Evolutionary conservation across 2,329 filamentous ascomycete genomes (phyloP).

Genomic region (Aureobasidium subglaciale): DNA sequence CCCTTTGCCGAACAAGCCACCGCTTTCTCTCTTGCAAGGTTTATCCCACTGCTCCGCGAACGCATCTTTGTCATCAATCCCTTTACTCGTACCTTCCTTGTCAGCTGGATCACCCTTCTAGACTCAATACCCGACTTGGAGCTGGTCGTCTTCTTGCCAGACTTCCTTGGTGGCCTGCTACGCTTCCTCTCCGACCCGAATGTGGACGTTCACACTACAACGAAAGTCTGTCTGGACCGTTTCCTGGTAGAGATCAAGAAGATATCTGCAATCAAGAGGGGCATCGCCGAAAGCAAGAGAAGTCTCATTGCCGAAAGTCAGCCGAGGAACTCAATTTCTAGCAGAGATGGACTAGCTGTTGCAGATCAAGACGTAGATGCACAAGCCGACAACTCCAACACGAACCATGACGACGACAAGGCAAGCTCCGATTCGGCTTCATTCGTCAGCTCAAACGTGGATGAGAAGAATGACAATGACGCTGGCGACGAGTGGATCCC

Average conservation of each 20-base stretch:
- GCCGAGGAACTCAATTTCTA: slow-evolving; percentile 61
- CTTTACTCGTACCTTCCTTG: slow-evolving; percentile 88
- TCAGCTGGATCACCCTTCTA: slow-evolving; percentile 89
- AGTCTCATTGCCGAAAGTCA: slow-evolving; percentile 55
- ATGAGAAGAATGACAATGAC: slow-evolving; percentile 35
- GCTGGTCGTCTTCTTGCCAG: slow-evolving; percentile 83
- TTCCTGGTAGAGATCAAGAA: slow-evolving; percentile 92
- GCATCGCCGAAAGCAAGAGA: slow-evolving; percentile 78
- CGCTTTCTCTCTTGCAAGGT: slow-evolving; percentile 83
- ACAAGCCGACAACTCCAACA: slow-evolving; percentile 37
- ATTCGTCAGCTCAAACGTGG: slow-evolving; percentile 48
- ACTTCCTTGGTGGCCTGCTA: slow-evolving; percentile 82
- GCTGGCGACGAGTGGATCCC: slow-evolving; percentile 93
- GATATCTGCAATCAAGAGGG: slow-evolving; percentile 86
- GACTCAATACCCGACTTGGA: slow-evolving; percentile 97
- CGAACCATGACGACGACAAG: slow-evolving; percentile 46
- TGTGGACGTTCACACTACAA: slow-evolving; percentile 87
- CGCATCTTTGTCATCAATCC: slow-evolving; percentile 91
- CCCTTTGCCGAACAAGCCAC: slow-evolving; percentile 40
- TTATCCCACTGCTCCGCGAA: slow-evolving; percentile 90
- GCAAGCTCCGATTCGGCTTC: slow-evolving; percentile 31
- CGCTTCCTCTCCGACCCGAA: slow-evolving; percentile 90
- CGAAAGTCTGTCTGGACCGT: slow-evolving; percentile 78
- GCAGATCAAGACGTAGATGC: slow-evolving; percentile 44
- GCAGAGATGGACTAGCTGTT: slow-evolving; percentile 44